Base-by-base conservation (phyloP, 208 protist genomes). In the Acanthamoeba triangularis region DNA sequence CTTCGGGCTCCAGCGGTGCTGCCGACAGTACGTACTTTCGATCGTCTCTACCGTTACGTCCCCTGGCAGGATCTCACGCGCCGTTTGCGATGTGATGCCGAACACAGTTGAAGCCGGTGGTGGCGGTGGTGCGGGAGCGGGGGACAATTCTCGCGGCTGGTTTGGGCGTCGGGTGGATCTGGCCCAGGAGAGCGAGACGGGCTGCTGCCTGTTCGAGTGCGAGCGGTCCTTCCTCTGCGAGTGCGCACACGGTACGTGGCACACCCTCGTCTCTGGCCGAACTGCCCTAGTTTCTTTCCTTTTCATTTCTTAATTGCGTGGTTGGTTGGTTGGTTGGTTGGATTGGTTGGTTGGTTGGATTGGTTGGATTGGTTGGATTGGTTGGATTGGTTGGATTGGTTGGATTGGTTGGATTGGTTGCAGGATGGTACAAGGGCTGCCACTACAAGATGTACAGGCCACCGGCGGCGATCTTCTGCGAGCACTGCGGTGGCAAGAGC, bases 171-270 rank as follows among this genome's bases (percentile, higher is more conserved):
- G 65, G 11, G n/a, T 72, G 37, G 8, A n/a, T 16, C 7, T 30
- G 37, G 61, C 88, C 7, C 20, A 67, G 88, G 35, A 33, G 14
- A 93, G 88, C 44, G 88, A 93, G 14, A 52, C 35, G 0, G 88
- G 88, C 13, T 93, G 88, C 61, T 93, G 88, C 35, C 28, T 93
- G 10, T 93, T 74, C 30, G 41, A 47, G 16, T 93, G 88, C 61
- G 44, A 72, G 47, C 28, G 37, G 0, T 93, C 5, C 35, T 93
- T 93, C 65, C 35, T 93, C 28, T 93, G 88, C 61, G 88, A 78
- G 23, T 76, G 61, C 65, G 11, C 61, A 3, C 41, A 80, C 37
- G 88, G 88, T 93, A 76, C 18, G 28, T 14, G 44, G 3, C 28
- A 23, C 47, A n/a, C 14, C 56, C 41, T 85, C 16, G 52, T n/a